These are phyloP conservation scores for Ganoderma lucidum DNA, from an alignment of 1,284 basidiomycete species.

Conservation along the genomic window DNA sequence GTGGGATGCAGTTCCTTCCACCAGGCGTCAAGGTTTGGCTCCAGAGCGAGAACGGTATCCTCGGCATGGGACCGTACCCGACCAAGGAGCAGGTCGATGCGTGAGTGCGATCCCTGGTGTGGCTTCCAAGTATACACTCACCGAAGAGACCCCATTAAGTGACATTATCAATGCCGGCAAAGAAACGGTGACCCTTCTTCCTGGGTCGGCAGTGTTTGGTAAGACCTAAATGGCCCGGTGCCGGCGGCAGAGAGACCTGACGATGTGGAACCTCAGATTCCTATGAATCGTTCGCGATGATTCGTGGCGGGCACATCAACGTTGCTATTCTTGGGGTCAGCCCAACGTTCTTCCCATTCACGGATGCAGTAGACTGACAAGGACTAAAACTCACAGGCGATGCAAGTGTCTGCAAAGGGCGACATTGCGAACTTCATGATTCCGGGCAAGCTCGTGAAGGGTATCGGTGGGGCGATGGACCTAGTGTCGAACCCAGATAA, in stretches of 20 bases:
- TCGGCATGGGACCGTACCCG: constrained; percentile 96
- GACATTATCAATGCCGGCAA: constrained; percentile 97
- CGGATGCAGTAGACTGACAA: constrained; percentile 22
- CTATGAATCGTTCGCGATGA: constrained; percentile 94
- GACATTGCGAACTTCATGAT: constrained; percentile 99
- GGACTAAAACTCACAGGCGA: constrained; percentile 62
- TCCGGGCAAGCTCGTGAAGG: constrained; percentile 92
- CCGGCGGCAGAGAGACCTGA: constrained; percentile 15
- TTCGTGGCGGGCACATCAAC: constrained; percentile 95
- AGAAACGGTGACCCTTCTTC: constrained; percentile 92
- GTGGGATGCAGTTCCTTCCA: constrained; percentile 64
- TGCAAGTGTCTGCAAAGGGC: constrained; percentile 93
- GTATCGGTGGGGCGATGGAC: constrained; percentile 98
- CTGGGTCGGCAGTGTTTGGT: constrained; percentile 94
- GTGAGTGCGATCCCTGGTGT: constrained; percentile 55
- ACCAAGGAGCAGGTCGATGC: constrained; percentile 88
- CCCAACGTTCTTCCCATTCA: constrained; percentile 18
- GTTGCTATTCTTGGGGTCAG: constrained; percentile 85
- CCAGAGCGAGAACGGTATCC: constrained; percentile 95
- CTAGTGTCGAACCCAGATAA: constrained; percentile 94
- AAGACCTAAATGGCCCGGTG: constrained; percentile 25
- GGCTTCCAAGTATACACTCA: constrained; percentile 16
- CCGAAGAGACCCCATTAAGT: constrained; percentile 45
- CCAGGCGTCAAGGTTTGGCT: constrained; percentile 88
- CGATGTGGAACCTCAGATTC: constrained; percentile 61